Percentiles rank a stretch among this genome's conserved stretches.
phyloP scores from a whole-genome alignment of 2,329 filamentous ascomycete genomes.

The Monilinia polystroma region DNA sequence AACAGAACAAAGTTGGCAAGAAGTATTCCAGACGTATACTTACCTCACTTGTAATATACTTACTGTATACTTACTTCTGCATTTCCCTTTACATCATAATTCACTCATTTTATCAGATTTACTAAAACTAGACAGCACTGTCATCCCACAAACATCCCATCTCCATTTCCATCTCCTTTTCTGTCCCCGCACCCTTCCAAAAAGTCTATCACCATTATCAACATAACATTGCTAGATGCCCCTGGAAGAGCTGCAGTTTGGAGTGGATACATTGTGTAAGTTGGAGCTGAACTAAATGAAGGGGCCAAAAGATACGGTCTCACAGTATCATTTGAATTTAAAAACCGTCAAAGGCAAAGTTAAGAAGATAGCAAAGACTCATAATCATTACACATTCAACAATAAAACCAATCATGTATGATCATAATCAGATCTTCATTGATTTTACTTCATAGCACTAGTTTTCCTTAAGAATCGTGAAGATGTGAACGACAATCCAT shows the following conservation, averaged over 20 bases:
- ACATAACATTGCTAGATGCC: not conserved
- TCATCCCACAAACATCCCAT: too few relatives aligned
- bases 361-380: not conserved
- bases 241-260: too few relatives aligned
- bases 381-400: not conserved
- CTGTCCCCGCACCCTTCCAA: too few relatives aligned
- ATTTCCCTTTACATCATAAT: too few relatives aligned
- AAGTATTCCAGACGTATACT: not conserved
- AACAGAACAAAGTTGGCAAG: not conserved
- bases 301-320: not conserved
- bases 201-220: not conserved
- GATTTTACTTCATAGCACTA: slow-evolving; percentile 2
- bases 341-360: not conserved
- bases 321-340: not conserved
- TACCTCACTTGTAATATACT: not conserved
- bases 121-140: too few relatives aligned
- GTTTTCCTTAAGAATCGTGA: slow-evolving; percentile 3
- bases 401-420: not conserved
- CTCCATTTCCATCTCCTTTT: too few relatives aligned
- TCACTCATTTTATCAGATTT: too few relatives aligned
- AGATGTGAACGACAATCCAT: slow-evolving; percentile 2
- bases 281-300: not conserved
- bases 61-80: not conserved
- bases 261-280: not conserved
- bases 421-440: slow-evolving; percentile 8